Conservation (phyloP, 805 yeast species). For the Clavispora vitiphila region DNA sequence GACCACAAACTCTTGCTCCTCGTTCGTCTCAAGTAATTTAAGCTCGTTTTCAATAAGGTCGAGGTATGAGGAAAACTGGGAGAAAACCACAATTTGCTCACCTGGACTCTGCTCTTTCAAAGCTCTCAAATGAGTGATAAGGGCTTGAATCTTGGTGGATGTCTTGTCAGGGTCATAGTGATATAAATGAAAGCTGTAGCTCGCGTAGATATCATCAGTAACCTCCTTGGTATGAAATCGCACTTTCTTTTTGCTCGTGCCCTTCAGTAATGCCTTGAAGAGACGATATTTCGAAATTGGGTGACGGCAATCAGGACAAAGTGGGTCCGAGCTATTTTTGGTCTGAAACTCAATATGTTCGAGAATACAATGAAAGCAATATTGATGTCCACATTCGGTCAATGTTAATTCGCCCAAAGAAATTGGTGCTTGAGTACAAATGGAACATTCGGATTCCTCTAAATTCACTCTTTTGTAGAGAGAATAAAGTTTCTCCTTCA, state of each 20-base stretch:
- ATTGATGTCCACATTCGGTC: slow-evolving; percentile 77
- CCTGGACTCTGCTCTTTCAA: slow-evolving; percentile 53
- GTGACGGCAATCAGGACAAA: slow-evolving; percentile 76
- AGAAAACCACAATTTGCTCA: slow-evolving; percentile 80
- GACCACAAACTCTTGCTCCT: slow-evolving; percentile 42
- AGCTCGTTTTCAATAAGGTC: slow-evolving; percentile 70
- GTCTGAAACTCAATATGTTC: slow-evolving; percentile 70
- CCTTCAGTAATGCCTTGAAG: slow-evolving; percentile 35
- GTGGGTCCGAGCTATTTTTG: slow-evolving; percentile 35
- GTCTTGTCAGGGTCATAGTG: slow-evolving; percentile 47
- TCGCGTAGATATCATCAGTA: slow-evolving; percentile 15
- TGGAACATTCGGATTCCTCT: slow-evolving; percentile 67
- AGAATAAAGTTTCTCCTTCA: slow-evolving; percentile 20
- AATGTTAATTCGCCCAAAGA: slow-evolving; percentile 49
- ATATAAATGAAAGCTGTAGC: slow-evolving; percentile 30
- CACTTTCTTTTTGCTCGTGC: slow-evolving; percentile 21
- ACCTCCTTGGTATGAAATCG: slow-evolving; percentile 26
- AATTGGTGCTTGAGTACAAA: slow-evolving; percentile 72
- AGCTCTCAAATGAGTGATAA: slow-evolving; percentile 52
- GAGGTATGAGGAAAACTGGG: slow-evolving; percentile 81
- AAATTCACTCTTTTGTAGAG: slow-evolving; percentile 28
- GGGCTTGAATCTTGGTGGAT: slow-evolving; percentile 71
- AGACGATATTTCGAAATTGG: slow-evolving; percentile 46
- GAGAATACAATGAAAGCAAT: slow-evolving; percentile 66
- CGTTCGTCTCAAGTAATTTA: slow-evolving; percentile 23